These are phyloP conservation scores for Tetrapisispora nanseiensis DNA, from an alignment of 805 yeast genomes.

Conservation along the genomic window DNA sequence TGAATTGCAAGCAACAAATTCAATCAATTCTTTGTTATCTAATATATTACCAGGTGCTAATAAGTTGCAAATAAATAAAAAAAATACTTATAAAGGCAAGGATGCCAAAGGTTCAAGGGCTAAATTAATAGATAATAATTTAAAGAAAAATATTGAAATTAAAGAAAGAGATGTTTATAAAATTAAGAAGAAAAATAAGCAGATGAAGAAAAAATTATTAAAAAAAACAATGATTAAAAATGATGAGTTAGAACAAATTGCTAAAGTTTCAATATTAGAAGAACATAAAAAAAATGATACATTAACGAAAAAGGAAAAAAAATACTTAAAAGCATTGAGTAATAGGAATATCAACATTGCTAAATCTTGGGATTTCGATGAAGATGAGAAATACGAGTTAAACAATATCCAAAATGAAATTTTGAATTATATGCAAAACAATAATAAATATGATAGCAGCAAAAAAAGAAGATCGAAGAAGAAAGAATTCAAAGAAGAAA, in stretches of 20 bases:
- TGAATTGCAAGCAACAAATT: conserved; percentile 30
- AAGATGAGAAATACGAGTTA: conserved; percentile 33
- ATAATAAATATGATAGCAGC: conserved; percentile 29
- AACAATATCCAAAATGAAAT: conserved; percentile 35
- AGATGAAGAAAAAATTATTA: conserved; percentile 22
- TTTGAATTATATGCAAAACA: conserved; percentile 33
- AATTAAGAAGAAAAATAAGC: conserved; percentile 29
- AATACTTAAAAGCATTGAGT: conserved; percentile 28
- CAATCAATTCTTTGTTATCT: conserved; percentile 35
- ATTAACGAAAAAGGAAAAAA: conserved; percentile 29
- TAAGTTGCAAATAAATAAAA: conserved; percentile 6
- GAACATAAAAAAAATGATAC: conserved; percentile 26
- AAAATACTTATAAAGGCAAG: conserved; percentile 3
- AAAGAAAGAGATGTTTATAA: conserved; percentile 29
- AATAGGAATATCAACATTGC: conserved; percentile 32
- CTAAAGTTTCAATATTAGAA: conserved; percentile 29
- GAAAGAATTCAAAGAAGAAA: conserved; percentile 25
- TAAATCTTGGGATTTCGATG: conserved; percentile 35
- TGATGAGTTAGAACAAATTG: conserved; percentile 22
- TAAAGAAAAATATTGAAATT: conserved; percentile 27
- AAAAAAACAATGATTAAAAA: conserved; percentile 14
- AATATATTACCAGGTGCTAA: conserved; percentile 32
- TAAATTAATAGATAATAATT: conserved; percentile 31
- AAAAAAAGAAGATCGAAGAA: conserved; percentile 21
- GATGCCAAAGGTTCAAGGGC: conserved; percentile 26